Conservation (phyloP, 73 alveolate genomes). For the Paramecium caudatum region DNA sequence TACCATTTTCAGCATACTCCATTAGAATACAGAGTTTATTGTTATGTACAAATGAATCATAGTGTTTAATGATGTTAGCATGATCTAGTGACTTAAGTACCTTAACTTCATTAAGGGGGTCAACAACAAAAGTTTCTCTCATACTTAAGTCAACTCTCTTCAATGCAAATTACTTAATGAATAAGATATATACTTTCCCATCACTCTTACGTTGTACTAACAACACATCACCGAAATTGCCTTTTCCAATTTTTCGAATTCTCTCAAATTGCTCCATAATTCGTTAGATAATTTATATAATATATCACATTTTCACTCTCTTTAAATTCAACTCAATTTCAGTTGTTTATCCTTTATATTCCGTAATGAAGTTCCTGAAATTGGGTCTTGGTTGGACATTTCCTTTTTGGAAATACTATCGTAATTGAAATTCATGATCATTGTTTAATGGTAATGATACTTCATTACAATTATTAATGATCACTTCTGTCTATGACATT, state of each 20-base stretch:
- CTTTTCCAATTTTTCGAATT: constrained; percentile 80
- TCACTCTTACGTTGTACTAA: constrained; percentile 74
- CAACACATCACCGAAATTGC: constrained; percentile 82
- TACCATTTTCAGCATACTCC: constrained; percentile 85
- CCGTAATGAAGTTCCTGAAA: constrained; percentile 21
- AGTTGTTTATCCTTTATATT: background rate
- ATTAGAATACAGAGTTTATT: constrained; percentile 80
- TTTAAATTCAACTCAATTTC: background rate
- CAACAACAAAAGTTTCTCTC: constrained; percentile 62
- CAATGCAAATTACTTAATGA: constrained; percentile 76
- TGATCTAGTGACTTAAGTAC: constrained; percentile 79
- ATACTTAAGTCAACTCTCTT: constrained; percentile 80
- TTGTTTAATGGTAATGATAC: constrained; percentile 6
- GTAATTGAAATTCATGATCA: background rate
- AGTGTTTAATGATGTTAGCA: constrained; percentile 75
- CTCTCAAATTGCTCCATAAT: constrained; percentile 80
- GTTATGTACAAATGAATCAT: constrained; percentile 78
- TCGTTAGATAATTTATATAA: constrained; percentile 42
- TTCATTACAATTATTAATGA: constrained; percentile 15
- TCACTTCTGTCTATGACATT: constrained; percentile 21
- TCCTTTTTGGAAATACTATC: constrained; percentile 33
- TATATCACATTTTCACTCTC: background rate
- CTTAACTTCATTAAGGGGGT: constrained; percentile 70
- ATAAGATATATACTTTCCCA: constrained; percentile 58
- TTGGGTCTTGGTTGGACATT: constrained; percentile 42